Conservation (phyloP, 345 rosid genomes). For the Ailanthus altissimus region DNA sequence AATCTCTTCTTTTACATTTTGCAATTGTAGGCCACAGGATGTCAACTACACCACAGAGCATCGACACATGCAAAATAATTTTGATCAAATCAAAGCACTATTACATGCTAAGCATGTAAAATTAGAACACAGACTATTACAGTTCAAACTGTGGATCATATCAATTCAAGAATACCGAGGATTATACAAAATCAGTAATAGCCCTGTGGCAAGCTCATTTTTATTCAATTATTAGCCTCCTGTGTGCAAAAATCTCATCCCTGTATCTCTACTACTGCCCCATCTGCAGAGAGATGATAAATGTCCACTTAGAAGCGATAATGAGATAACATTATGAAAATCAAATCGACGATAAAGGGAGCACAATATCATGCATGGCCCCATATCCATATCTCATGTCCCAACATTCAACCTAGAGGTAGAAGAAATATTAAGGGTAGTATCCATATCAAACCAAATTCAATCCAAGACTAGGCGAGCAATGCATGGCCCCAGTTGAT, state of each 20-base stretch:
- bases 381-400: not conserved
- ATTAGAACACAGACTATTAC: not conserved
- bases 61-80: not conserved
- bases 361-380: constrained; percentile 8
- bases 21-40: not conserved
- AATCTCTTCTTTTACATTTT: not conserved
- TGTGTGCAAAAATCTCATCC: not conserved
- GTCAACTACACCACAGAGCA: not conserved
- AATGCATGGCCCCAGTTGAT: not conserved
- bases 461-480: not conserved
- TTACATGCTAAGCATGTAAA: not conserved
- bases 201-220: not conserved
- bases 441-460: not conserved
- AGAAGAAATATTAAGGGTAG: not conserved
- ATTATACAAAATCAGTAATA: not conserved
- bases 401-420: not conserved
- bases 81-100: not conserved
- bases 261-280: not conserved
- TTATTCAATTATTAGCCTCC: not conserved
- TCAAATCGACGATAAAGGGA: not conserved
- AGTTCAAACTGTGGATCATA: not conserved
- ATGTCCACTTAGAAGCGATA: not conserved
- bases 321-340: not conserved
- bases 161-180: not conserved
- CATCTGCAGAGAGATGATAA: not conserved